Conservation (phyloP, 1,139 yeast genomes). For the Hanseniaspora sp. region DNA sequence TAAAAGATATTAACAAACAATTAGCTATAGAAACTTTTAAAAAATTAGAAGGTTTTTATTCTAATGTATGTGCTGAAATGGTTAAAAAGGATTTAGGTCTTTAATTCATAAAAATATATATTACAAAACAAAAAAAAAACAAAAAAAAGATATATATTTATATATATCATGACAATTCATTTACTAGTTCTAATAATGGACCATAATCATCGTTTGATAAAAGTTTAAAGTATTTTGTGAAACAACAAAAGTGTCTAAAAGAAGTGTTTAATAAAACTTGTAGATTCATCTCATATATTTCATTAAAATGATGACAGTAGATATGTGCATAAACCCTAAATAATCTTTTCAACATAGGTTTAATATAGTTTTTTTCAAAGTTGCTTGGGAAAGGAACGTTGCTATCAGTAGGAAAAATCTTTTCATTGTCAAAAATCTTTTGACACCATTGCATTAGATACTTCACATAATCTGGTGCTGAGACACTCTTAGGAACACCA, state of each 20-base stretch:
- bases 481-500: constrained; percentile 57
- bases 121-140: neutral
- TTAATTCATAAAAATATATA: constrained; percentile 13
- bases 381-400: constrained; percentile 76
- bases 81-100: constrained; percentile 58
- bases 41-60: constrained; percentile 50
- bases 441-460: constrained; percentile 92
- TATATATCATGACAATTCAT: constrained; percentile 41
- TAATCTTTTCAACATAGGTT: constrained; percentile 76
- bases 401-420: constrained; percentile 76
- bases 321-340: constrained; percentile 97
- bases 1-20: constrained; percentile 52
- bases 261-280: constrained; percentile 91
- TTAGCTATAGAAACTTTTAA: constrained; percentile 58
- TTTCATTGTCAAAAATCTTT: constrained; percentile 75
- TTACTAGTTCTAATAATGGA: constrained; percentile 78
- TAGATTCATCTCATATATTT: constrained; percentile 78
- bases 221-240: constrained; percentile 71
- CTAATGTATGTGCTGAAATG: constrained; percentile 73
- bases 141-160: neutral
- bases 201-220: constrained; percentile 77
- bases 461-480: constrained; percentile 93
- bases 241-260: constrained; percentile 83
- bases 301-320: constrained; percentile 95
- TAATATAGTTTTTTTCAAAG: constrained; percentile 58